Base-by-base conservation (phyloP, 352 stramenopile genomes). In the Thalassiosira hispida region DNA sequence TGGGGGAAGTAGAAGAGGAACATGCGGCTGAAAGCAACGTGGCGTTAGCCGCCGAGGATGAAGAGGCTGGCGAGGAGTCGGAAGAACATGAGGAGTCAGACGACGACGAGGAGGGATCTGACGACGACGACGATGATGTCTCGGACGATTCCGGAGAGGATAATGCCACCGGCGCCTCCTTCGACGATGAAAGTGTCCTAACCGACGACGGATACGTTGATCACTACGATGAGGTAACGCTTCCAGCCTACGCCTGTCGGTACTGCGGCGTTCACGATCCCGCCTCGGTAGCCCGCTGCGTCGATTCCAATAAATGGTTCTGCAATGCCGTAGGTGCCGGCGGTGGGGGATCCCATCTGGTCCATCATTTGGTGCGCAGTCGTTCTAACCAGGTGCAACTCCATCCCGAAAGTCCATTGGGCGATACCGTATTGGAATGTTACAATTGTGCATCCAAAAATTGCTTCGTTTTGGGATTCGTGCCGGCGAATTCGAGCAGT, bases 391-490 rank as follows among this genome's bases (percentile, higher is more conserved):
- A 94, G 77, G 94, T 97, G 0, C 89, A 89, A 51, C 83, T 97
- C 14, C 97, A 99, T 81, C 96, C 97, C 0, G 95, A 99, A 78
- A 98, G 94, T 40, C 97, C 97, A 12, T 86, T 99, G 33, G 97
- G 97, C 16, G 97, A 99, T 77, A 99, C 97, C 0, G 91, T 98
- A 35, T 85, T 99, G 35, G 97, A 99, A 90, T 99, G 98, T 90
- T 99, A 99, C 93, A 99, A 99, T 91, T 99, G 97, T 79, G 96
- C 95, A 55, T 97, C 94, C 65, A 96, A 96, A 67, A 99, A 99
- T 86, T 96, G 97, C 6, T 99, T 99, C 78, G 85, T 98, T 46
- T 85, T 99, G 49, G 98, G 98, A 23, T 99, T 99, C 81, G 98
- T 99, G 59, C 97, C 97, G 0, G 97, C 97, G 20, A 95, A 98